phyloP scores from a whole-genome alignment of 1,139 yeast species.

The Taphrina communis region DNA sequence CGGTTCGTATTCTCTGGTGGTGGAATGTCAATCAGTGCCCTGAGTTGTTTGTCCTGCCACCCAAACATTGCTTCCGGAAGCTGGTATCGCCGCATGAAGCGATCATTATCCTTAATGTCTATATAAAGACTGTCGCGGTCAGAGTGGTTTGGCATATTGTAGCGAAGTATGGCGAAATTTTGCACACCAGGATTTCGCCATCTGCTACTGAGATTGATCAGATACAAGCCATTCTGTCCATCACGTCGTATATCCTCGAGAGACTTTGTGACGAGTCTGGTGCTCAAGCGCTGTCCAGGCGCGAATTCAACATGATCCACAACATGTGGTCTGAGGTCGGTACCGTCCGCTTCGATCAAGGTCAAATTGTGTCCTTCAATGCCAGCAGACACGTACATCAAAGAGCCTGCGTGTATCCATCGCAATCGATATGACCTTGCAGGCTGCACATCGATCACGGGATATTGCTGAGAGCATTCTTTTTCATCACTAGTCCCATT shows the following conservation, averaged over 20 bases:
- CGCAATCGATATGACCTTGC: conserved; percentile 60
- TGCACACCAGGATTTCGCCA: conserved; percentile 47
- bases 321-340: conserved; percentile 63
- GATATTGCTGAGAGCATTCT: conserved; percentile 38
- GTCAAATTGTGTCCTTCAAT: conserved; percentile 62
- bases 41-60: conserved; percentile 25
- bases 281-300: conserved; percentile 50
- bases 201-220: conserved; percentile 55
- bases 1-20: conserved; percentile 17
- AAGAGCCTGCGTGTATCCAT: conserved; percentile 62
- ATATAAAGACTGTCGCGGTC: neutral
- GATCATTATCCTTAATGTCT: conserved; percentile 58
- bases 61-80: conserved; percentile 57
- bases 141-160: neutral
- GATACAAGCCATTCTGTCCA: conserved; percentile 46
- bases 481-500: conserved; percentile 32
- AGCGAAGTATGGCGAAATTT: conserved; percentile 22
- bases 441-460: conserved; percentile 56
- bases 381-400: conserved; percentile 61
- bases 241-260: conserved; percentile 48
- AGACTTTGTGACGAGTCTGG: conserved; percentile 50
- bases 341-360: conserved; percentile 73
- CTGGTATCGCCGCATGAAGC: conserved; percentile 49
- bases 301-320: conserved; percentile 67
- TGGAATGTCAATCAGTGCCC: conserved; percentile 26